A percentile compares a stretch with the other conserved stretches of the same genome.
phyloP scores from a whole-genome alignment of 23 red algal genomes.

The Gracilaria domingensis region DNA sequence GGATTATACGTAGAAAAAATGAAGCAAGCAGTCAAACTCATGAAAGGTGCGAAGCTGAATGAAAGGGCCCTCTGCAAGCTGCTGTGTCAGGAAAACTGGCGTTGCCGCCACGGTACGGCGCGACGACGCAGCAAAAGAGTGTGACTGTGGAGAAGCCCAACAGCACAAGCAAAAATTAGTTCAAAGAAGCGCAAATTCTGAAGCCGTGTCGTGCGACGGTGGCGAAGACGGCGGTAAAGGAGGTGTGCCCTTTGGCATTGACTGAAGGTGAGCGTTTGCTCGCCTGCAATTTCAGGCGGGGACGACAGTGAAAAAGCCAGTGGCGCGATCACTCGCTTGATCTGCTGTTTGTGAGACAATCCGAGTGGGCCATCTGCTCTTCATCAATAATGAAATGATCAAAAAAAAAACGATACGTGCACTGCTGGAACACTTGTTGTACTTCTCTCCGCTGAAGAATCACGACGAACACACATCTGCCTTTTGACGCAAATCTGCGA shows the following conservation, averaged over 20 bases:
- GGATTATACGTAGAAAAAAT: neutral
- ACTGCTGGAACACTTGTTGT: no score
- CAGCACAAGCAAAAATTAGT: neutral
- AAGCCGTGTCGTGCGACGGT: no score
- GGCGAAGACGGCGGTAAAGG: neutral
- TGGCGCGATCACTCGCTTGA: no score
- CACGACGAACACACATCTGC: no score
- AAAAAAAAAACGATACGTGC: no score
- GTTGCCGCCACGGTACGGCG: neutral
- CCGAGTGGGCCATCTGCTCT: no score
- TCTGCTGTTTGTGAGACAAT: no score
- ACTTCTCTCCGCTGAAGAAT: no score
- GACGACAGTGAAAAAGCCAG: neutral
- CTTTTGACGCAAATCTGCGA: no score
- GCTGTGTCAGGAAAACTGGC: neutral
- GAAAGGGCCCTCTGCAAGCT: neutral
- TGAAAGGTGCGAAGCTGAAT: neutral
- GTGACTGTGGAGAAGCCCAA: neutral
- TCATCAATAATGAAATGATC: no score
- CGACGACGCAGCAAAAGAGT: neutral
- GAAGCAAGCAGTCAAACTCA: neutral
- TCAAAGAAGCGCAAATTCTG: no score
- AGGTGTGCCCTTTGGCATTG: neutral
- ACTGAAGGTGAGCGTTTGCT: no score
- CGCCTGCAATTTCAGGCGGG: neutral